Conservation (phyloP, 1,139 yeast genomes). For the Lodderomyces beijingensis region DNA sequence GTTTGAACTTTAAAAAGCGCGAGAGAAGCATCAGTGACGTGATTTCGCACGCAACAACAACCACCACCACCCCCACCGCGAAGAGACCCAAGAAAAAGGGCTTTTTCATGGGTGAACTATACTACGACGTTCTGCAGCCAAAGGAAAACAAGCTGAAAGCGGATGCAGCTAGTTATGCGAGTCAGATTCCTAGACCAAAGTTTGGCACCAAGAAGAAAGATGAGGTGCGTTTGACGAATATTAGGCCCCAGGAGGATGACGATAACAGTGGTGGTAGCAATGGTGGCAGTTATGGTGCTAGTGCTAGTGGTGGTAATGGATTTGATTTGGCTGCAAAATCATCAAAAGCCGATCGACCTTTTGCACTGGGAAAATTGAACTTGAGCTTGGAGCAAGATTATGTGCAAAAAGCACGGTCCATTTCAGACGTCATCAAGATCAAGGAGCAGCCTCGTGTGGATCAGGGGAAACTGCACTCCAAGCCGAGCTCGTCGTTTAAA, state of each 20-base stretch:
- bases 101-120: conserved; percentile 32
- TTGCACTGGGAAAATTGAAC: conserved; percentile 13
- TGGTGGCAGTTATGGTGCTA: not conserved
- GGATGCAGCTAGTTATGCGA: conserved; percentile 29
- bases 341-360: conserved; percentile 9
- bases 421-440: conserved; percentile 27
- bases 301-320: not conserved
- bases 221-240: conserved; percentile 6
- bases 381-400: conserved; percentile 27
- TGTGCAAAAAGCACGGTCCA: conserved; percentile 21
- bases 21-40: no score
- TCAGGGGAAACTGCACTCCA: conserved; percentile 8
- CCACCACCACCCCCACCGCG: conserved; percentile 1
- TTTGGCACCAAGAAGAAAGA: conserved; percentile 13
- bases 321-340: conserved; percentile 1
- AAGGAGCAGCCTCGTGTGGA: conserved; percentile 17
- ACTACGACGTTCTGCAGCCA: conserved; percentile 25
- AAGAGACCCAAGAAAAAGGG: conserved; percentile 20
- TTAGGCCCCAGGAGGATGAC: conserved; percentile 15
- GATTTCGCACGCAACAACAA: conserved; percentile 1
- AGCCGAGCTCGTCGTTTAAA: conserved; percentile 38
- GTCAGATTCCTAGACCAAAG: conserved; percentile 26
- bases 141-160: conserved; percentile 7
- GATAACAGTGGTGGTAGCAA: conserved; percentile 4
- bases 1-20: conserved; percentile 12